A percentile compares a stretch with the other conserved stretches of the same genome.
Evolutionary conservation across 371 early-diverging fungal species (phyloP).

Genomic region (Entomophthora muscae): DNA sequence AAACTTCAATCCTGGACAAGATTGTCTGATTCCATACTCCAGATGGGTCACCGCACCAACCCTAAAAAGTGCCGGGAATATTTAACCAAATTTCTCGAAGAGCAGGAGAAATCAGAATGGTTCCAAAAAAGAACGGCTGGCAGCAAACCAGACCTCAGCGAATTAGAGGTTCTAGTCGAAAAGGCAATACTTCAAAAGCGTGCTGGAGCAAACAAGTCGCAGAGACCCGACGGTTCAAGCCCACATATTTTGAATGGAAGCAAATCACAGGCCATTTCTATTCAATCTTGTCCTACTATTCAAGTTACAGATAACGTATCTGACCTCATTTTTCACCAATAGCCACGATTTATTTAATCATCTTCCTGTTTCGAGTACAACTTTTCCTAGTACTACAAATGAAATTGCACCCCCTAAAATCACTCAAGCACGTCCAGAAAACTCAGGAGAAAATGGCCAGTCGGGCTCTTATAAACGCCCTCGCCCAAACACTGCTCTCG

Average conservation of each 20-base stretch:
- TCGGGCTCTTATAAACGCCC: background rate
- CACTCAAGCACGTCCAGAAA: background rate
- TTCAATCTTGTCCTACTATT: background rate
- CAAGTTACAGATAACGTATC: no score
- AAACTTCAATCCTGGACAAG: background rate
- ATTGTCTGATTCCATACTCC: background rate
- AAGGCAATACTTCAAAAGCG: background rate
- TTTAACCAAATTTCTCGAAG: background rate
- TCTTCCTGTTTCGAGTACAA: no score
- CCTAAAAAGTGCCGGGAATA: background rate
- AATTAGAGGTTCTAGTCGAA: background rate
- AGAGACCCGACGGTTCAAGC: background rate
- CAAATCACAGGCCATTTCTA: background rate
- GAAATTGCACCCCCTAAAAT: background rate
- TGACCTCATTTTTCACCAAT: no score
- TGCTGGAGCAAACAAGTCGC: background rate
- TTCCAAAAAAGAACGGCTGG: background rate
- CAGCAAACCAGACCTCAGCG: background rate
- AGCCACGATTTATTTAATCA: no score
- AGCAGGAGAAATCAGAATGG: background rate
- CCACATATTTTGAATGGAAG: background rate
- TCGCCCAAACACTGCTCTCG: background rate
- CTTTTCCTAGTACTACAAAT: background rate
- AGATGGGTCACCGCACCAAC: background rate
- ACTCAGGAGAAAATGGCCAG: background rate